Conservation (phyloP, 2,329 filamentous ascomycete genomes). For the Fusarium nematophilum region DNA sequence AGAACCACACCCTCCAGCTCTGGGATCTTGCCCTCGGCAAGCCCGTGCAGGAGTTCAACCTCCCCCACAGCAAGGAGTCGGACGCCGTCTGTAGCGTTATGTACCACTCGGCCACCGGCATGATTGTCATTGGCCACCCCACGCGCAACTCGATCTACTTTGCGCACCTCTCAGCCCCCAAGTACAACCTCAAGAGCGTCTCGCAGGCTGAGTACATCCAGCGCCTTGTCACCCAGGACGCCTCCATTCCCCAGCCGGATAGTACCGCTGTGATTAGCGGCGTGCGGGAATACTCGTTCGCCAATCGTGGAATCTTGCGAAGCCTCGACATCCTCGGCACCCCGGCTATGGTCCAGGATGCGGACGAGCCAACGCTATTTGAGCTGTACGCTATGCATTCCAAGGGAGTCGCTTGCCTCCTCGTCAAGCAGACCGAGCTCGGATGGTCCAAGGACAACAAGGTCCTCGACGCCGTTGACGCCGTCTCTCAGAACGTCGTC, state of each 20-base stretch:
- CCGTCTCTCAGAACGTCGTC: constrained; percentile 78
- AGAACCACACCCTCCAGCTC: constrained; percentile 97
- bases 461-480: constrained; percentile 82
- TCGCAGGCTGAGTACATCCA: constrained; percentile 90
- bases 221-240: constrained; percentile 78
- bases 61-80: constrained; percentile 95
- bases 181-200: constrained; percentile 85
- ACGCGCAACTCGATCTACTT: constrained; percentile 98
- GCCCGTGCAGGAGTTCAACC: constrained; percentile 95
- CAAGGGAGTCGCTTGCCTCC: constrained; percentile 91
- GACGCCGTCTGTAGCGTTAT: constrained; percentile 98
- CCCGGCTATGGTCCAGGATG: constrained; percentile 71
- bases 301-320: constrained; percentile 84
- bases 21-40: constrained; percentile 98
- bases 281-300: constrained; percentile 93
- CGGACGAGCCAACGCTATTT: constrained; percentile 81
- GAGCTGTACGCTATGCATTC: constrained; percentile 98
- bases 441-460: constrained; percentile 94
- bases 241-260: constrained; percentile 83
- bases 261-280: constrained; percentile 98
- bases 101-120: constrained; percentile 91
- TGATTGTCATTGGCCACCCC: constrained; percentile 94
- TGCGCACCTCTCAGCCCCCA: constrained; percentile 92
- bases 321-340: constrained; percentile 89
- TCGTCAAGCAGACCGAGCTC: constrained; percentile 87